These are phyloP conservation scores for Periconia digitata DNA, from an alignment of 2,329 filamentous ascomycete genomes.

Conservation along the genomic window DNA sequence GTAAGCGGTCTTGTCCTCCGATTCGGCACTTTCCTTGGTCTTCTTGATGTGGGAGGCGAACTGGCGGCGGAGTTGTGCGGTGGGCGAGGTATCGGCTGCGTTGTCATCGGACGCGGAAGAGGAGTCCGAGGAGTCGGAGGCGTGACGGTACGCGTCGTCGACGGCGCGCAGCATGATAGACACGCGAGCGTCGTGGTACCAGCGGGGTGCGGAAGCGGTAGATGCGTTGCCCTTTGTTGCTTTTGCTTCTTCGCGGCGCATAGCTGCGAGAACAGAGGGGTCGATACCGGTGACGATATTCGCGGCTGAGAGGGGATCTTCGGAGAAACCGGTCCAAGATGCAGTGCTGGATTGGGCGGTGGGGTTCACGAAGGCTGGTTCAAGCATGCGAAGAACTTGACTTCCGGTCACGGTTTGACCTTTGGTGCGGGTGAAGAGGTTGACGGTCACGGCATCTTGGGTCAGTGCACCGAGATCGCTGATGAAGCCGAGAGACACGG, in stretches of 20 bases:
- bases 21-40: not conserved
- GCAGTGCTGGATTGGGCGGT: not conserved
- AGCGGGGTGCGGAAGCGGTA: conserved; percentile 2
- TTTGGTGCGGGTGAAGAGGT: conserved; percentile 11
- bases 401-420: conserved; percentile 3
- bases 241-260: conserved; percentile 13
- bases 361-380: conserved; percentile 10
- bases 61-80: not conserved
- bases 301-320: conserved; percentile 25
- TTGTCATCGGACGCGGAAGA: conserved; percentile 3
- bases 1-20: not conserved
- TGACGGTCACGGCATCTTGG: conserved; percentile 5
- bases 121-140: too few species aligned
- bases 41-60: not conserved
- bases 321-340: conserved; percentile 9
- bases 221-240: not conserved
- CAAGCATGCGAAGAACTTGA: conserved; percentile 11
- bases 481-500: conserved; percentile 27
- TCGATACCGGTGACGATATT: conserved; percentile 29
- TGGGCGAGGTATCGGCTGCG: not conserved
- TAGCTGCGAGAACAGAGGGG: conserved; percentile 19
- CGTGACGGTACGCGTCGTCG: conserved; percentile 14
- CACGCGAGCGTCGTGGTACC: conserved; percentile 25
- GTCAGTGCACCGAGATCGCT: conserved; percentile 19
- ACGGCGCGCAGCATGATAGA: conserved; percentile 26